Percentiles rank a stretch among this genome's conserved stretches.
phyloP scores from a whole-genome alignment of 2,329 filamentous ascomycete genomes.

The Hypoxylon sp. region DNA sequence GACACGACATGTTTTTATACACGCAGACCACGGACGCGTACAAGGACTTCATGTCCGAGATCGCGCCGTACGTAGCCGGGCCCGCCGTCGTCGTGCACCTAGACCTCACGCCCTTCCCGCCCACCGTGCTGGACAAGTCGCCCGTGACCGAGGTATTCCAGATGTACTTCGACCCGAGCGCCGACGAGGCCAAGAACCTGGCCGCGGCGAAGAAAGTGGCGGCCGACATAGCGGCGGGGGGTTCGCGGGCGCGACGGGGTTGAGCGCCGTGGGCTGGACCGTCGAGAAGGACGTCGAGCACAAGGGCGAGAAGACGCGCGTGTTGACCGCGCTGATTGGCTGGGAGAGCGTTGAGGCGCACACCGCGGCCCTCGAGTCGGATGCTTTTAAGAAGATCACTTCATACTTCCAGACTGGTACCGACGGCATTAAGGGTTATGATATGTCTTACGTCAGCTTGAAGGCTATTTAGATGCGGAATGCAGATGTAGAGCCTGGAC shows the following conservation, averaged over 20 bases:
- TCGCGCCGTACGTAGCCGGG: conserved; percentile 8
- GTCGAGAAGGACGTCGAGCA: conserved; percentile 43
- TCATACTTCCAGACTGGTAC: conserved; percentile 22
- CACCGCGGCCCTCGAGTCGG: conserved; percentile 35
- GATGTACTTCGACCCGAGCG: conserved; percentile 42
- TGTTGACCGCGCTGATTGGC: conserved; percentile 41
- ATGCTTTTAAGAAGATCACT: conserved; percentile 30
- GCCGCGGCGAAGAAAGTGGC: conserved; percentile 18
- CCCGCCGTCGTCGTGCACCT: conserved; percentile 40
- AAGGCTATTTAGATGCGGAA: conserved; percentile 7
- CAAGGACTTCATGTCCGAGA: conserved; percentile 28
- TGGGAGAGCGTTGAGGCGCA: conserved; percentile 48
- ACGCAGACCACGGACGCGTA: conserved; percentile 27
- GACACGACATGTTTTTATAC: no score
- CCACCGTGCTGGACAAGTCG: conserved; percentile 39
- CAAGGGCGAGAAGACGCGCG: conserved; percentile 42
- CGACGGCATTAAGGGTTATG: conserved; percentile 28
- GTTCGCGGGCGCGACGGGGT: conserved; percentile 35
- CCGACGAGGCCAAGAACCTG: conserved; percentile 20
- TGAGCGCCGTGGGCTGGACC: conserved; percentile 44
- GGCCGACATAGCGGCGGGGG: conserved; percentile 13
- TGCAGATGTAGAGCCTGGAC: neutral
- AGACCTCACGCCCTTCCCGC: conserved; percentile 44
- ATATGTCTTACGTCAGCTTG: conserved; percentile 26
- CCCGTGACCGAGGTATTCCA: conserved; percentile 44